Base-by-base conservation (phyloP, 2,329 filamentous ascomycete species). In the Aspergillus sp. region DNA sequence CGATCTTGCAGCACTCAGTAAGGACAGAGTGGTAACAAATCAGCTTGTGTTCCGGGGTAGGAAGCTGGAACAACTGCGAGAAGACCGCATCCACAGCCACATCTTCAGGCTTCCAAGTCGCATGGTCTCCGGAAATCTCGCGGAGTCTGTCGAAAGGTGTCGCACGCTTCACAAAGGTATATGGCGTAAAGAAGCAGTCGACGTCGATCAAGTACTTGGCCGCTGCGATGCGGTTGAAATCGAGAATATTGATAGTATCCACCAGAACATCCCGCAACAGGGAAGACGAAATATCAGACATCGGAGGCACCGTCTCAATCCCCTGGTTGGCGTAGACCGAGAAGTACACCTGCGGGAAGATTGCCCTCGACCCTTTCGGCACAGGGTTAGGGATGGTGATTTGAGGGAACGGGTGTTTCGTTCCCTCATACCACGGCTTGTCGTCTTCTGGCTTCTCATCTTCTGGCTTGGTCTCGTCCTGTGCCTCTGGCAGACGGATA, bases 21-120 rank as follows among this genome's bases (percentile, higher is more conserved):
- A 99, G 84, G 2, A 97, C 85, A 0, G 92, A 88, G 72, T 99
- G 94, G 71, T 96, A 99, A 73, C 96, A 99, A 9, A 99, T 90
- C 1, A 96, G 80, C 73, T 96, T 96, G 74, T 96, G 91, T 72
- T 96, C 90, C 0, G 94, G 85, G 3, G 79, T 81, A 3, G 94
- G 94, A 35, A 99, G 81, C 70, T 90, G 88, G 67, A 96, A 89
- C 40, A 99, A 80, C 71, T 97, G 93, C 1, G 92, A 95, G 72
- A 99, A 99, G 52, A 97, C 90, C 4, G 93, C 91, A 70, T 99
- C 94, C n/a, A 99, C 90, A 3, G 89, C 89, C 53, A 97, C 88
- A 73, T 99, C 94, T 74, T 99, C 94, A 0, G 94, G 91, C 73
- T 99, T 99, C 93, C 94, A 99, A 0, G 90, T 92, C 13, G 88